Conservation (phyloP, 441 rosid genomes). For the Adansonia rubrostipa region DNA sequence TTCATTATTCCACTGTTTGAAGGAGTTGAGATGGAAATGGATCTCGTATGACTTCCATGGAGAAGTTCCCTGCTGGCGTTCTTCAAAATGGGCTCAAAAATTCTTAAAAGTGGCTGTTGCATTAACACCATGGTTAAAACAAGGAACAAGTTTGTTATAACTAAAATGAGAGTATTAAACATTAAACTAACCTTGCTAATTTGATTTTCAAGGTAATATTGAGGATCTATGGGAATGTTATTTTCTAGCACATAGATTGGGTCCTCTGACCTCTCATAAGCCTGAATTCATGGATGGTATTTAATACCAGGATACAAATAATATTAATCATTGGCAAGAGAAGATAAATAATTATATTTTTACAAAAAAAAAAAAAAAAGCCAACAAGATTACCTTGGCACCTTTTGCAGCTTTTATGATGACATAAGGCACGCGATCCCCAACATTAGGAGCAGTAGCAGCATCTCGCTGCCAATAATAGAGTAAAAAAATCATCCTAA, state of each 20-base stretch:
- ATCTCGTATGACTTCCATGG: conserved; percentile 89
- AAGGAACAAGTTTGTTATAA: conserved; percentile 15
- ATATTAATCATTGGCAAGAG: background rate
- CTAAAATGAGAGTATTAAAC: conserved; percentile 20
- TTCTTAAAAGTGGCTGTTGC: conserved; percentile 88
- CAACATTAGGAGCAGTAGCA: conserved; percentile 98
- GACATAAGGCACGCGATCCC: conserved; percentile 98
- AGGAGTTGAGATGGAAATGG: conserved; percentile 90
- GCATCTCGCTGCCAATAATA: conserved; percentile 80
- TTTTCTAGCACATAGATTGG: conserved; percentile 93
- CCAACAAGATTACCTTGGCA: conserved; percentile 71
- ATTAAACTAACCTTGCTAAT: conserved; percentile 76
- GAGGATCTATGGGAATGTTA: conserved; percentile 92
- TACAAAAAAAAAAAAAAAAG: background rate
- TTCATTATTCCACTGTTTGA: conserved; percentile 93
- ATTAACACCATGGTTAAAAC: conserved; percentile 27
- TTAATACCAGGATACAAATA: conserved; percentile 4
- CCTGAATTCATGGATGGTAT: conserved; percentile 52
- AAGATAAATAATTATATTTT: background rate
- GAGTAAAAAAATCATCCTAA: conserved; percentile 28
- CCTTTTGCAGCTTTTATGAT: conserved; percentile 94
- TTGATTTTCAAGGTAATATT: conserved; percentile 94
- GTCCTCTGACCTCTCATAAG: conserved; percentile 95
- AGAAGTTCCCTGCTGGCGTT: conserved; percentile 97
- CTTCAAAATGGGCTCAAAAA: conserved; percentile 95